phyloP scores from a whole-genome alignment of 352 stramenopile species.

The Phytopythium delawarense region DNA sequence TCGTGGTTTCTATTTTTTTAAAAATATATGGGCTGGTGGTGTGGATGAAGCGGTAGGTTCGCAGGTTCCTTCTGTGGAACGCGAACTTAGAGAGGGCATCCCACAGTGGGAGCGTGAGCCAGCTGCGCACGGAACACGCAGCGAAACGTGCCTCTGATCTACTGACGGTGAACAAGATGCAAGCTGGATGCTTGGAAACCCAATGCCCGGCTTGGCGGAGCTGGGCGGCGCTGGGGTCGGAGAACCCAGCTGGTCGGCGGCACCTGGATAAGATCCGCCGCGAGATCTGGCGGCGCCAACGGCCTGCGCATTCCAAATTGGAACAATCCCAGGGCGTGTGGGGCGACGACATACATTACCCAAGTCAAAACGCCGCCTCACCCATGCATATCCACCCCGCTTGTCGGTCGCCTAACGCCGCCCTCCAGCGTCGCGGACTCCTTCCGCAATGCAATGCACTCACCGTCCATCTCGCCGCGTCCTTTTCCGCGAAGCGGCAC shows the following conservation, averaged over 20 bases:
- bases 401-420: not conserved
- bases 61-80: not conserved
- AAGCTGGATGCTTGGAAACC: not conserved
- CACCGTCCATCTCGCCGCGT: not conserved
- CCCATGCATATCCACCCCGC: not conserved
- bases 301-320: not conserved
- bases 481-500: not conserved
- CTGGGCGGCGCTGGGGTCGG: not conserved
- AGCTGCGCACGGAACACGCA: not conserved
- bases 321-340: not conserved
- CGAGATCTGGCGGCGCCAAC: not conserved
- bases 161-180: not conserved
- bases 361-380: not conserved
- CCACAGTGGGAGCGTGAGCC: not conserved
- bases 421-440: not conserved
- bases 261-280: not conserved
- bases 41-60: not conserved
- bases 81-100: not conserved
- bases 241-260: not conserved
- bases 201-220: not conserved
- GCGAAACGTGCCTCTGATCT: not conserved
- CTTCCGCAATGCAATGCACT: not conserved
- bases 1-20: conserved; percentile 2
- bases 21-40: not conserved
- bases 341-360: not conserved